phyloP scores from a whole-genome alignment of 2,329 filamentous ascomycete species.

The Ophiocordyceps camponoti-rufipedis region DNA sequence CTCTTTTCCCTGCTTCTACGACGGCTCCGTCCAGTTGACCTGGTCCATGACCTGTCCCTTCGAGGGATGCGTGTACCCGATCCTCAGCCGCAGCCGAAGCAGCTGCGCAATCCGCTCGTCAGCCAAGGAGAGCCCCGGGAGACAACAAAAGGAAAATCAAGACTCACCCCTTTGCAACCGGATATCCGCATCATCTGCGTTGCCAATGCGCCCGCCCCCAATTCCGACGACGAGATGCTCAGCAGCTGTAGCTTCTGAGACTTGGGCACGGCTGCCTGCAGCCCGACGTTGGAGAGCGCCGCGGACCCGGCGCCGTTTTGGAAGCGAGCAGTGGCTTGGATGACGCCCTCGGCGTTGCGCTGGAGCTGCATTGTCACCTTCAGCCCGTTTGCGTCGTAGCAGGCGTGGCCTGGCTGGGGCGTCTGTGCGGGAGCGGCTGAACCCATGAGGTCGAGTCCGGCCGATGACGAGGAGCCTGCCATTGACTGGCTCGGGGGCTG shows the following conservation, averaged over 20 bases:
- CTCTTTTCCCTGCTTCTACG: constrained; percentile 7
- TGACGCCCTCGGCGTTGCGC: constrained; percentile 57
- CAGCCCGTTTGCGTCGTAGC: constrained; percentile 76
- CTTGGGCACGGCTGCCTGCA: constrained; percentile 94
- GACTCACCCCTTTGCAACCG: constrained; percentile 69
- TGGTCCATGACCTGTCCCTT: constrained; percentile 66
- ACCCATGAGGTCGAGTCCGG: constrained; percentile 30
- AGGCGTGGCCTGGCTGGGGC: constrained; percentile 37
- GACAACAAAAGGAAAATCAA: not conserved
- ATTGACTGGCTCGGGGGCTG: constrained; percentile 12
- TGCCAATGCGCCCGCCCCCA: constrained; percentile 63
- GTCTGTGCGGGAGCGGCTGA: constrained; percentile 30
- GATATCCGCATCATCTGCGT: constrained; percentile 81
- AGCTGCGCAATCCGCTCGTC: constrained; percentile 34
- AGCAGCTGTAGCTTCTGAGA: constrained; percentile 86
- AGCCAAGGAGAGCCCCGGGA: not conserved
- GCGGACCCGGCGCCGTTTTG: constrained; percentile 52
- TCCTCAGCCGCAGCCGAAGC: constrained; percentile 68
- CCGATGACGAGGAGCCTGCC: constrained; percentile 20
- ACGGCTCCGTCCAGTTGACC: constrained; percentile 88
- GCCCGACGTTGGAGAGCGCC: constrained; percentile 52
- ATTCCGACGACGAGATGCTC: constrained; percentile 65
- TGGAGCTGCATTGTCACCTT: constrained; percentile 69
- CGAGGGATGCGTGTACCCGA: constrained; percentile 58
- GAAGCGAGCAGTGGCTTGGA: constrained; percentile 75